Evolutionary conservation across 75 land plant species (phyloP), one percentile per base, ranked within the genome.

Genomic region (Sequoia sempervirens): DNA sequence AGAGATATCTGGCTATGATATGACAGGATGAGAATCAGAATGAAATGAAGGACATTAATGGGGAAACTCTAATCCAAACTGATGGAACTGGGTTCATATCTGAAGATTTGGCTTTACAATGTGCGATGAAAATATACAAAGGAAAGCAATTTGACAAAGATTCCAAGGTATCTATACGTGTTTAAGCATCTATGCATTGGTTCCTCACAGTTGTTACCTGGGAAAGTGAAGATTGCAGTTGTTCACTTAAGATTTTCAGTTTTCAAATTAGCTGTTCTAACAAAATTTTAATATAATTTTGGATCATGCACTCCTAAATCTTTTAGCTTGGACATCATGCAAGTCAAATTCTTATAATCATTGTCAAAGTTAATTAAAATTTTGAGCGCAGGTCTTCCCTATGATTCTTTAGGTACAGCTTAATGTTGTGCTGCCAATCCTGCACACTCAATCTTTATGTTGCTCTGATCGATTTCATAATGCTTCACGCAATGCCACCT

Each of bases 1-100:
- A 46, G 47, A 46, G 7, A 46, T 78, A n/a, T 78, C 28, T 78
- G 20, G 47, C 2, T 78, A 43, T 45, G 13, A 78, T 69, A 34
- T 52, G 38, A 72, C 86, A 94, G 98, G 92, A 95, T 88, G 87
- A 89, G 40, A 36, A 81, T 78, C 90, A 90, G 37, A 47, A 50
- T 41, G 43, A 47, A 26, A 85, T 88, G 1, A 75, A 26, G 17
- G 85, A 90, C 84, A 79, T 86, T 52, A 87, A 94, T 87, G 91
- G 93, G 11, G 86, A 90, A 52, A 83, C 80, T 23, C 80, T 86
- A 12, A 88, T 96, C 40, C 98, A 93, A 37, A 94, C 96, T n/a
- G 98, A 96, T 92, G 98, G 98, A 43, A 94, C 96, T 15, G 98
- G 98, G 40, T 94, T 86, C 79, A 91, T 96, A 18, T 94, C 97